These are phyloP conservation scores for Penicillium soppii DNA, from an alignment of 495 filamentous ascomycete species.

Conservation along the genomic window DNA sequence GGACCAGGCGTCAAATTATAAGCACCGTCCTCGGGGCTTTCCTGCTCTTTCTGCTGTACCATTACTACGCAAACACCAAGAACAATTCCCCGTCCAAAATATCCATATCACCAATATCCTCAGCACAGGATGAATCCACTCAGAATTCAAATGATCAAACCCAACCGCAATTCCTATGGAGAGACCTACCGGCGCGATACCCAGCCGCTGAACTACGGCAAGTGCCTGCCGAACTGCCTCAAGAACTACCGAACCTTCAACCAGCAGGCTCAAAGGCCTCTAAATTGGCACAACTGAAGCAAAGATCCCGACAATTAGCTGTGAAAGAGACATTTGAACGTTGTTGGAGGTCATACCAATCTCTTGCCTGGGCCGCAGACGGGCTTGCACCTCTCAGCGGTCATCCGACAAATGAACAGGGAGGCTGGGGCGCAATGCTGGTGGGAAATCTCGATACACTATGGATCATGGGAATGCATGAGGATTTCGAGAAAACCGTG, in stretches of 20 bases:
- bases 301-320: slow-evolving; percentile 29
- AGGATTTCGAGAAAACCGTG: slow-evolving; percentile 77
- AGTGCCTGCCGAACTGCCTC: neutral
- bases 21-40: slow-evolving; percentile 6
- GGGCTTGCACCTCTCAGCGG: slow-evolving; percentile 63
- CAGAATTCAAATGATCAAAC: neutral
- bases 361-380: slow-evolving; percentile 67
- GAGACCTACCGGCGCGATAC: slow-evolving; percentile 11
- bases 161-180: slow-evolving; percentile 5
- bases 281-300: neutral
- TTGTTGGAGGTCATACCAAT: slow-evolving; percentile 64
- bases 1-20: slow-evolving; percentile 16
- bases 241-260: slow-evolving; percentile 9
- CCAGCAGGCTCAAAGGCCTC: neutral
- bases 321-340: slow-evolving; percentile 61
- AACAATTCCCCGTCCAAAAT: neutral
- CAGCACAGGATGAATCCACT: neutral
- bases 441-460: slow-evolving; percentile 85
- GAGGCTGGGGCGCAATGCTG: slow-evolving; percentile 79
- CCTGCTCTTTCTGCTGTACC: slow-evolving; percentile 10
- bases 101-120: neutral
- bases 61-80: neutral
- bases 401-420: slow-evolving; percentile 62
- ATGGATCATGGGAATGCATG: slow-evolving; percentile 81
- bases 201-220: neutral